phyloP scores from a whole-genome alignment of 1,284 basidiomycete genomes.

The Athelia psychrophila region DNA sequence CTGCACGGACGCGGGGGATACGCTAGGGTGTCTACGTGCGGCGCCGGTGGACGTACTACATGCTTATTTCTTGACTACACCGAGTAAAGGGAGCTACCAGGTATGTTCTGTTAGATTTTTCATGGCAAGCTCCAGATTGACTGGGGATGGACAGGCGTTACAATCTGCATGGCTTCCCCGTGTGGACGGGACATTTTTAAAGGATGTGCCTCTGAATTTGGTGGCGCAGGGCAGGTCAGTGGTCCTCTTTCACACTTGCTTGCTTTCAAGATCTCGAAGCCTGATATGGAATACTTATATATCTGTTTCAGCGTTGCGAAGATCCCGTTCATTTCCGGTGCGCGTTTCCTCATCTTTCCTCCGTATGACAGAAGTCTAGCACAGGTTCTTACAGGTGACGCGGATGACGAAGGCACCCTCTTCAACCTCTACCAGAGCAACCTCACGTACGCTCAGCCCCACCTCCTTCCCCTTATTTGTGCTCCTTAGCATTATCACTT shows the following conservation, averaged over 20 bases:
- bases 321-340: conserved; percentile 45
- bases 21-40: conserved; percentile 45
- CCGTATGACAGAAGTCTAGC: background rate
- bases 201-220: conserved; percentile 35
- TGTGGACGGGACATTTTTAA: conserved; percentile 49
- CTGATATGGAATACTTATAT: too few species aligned
- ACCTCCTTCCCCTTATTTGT: background rate
- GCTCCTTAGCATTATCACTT: too few species aligned
- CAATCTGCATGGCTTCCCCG: conserved; percentile 45
- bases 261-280: too few species aligned
- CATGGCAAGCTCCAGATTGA: background rate
- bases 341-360: conserved; percentile 1
- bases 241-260: too few species aligned
- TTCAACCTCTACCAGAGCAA: conserved; percentile 43
- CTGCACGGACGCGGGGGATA: conserved; percentile 38
- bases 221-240: conserved; percentile 29
- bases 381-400: conserved; percentile 30
- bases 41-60: conserved; percentile 41
- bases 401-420: conserved; percentile 52
- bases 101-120: conserved; percentile 20
- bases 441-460: conserved; percentile 31
- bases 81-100: conserved; percentile 43
- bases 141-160: conserved; percentile 25
- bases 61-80: conserved; percentile 39
- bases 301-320: conserved; percentile 31